Evolutionary conservation across 768 basidiomycete genomes (phyloP).

Genomic region (Pleurotus giganteus): DNA sequence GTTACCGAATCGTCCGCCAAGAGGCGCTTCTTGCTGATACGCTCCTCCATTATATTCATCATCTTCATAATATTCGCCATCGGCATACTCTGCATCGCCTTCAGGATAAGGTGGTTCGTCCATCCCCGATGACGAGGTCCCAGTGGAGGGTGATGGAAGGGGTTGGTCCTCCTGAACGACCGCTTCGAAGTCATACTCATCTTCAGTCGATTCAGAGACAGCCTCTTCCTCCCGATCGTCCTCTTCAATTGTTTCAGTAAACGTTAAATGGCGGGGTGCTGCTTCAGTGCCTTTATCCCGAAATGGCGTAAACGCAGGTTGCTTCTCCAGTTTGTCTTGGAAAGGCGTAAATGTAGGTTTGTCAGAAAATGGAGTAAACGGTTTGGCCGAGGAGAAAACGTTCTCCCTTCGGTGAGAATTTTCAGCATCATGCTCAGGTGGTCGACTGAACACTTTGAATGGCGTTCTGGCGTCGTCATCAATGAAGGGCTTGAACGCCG

Average conservation of each 20-base stretch:
- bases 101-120: constrained; percentile 17
- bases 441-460: constrained; percentile 73
- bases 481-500: constrained; percentile 18
- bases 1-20: constrained; percentile 74
- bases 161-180: constrained; percentile 19
- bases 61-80: constrained; percentile 17
- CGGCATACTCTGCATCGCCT: constrained; percentile 19
- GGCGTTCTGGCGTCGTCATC: constrained; percentile 35
- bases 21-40: constrained; percentile 45
- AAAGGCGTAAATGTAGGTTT: constrained; percentile 41
- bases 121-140: constrained; percentile 2
- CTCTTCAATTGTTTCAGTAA: constrained; percentile 21
- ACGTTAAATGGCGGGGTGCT: constrained; percentile 26
- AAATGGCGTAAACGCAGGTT: constrained; percentile 37
- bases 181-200: constrained; percentile 34
- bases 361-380: constrained; percentile 40
- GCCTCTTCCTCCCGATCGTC: constrained; percentile 23
- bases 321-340: constrained; percentile 23
- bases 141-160: constrained; percentile 3
- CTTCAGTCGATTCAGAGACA: constrained; percentile 23
- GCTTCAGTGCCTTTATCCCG: constrained; percentile 19
- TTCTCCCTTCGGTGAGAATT: constrained; percentile 19
- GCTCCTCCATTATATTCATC: constrained; percentile 20
- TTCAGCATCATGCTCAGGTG: constrained; percentile 47
- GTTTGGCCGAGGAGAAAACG: constrained; percentile 44